Conservation (phyloP, 352 stramenopile species). For the Pythium inflatum region DNA sequence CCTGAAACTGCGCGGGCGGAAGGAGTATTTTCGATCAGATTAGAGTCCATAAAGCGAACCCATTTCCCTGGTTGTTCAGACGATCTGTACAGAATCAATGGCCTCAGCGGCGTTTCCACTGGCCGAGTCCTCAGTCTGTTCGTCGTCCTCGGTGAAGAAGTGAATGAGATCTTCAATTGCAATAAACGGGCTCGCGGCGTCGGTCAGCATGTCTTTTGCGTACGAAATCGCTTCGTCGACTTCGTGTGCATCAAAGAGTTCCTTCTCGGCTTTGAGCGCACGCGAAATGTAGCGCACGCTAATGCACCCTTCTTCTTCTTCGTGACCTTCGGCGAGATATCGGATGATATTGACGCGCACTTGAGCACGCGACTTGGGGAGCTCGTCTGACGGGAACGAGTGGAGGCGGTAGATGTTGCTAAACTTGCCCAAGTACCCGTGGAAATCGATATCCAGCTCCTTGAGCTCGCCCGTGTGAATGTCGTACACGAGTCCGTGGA, state of each 20-base stretch:
- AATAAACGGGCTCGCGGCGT: slow-evolving; percentile 44
- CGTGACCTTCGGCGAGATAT: slow-evolving; percentile 55
- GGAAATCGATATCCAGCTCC: slow-evolving; percentile 70
- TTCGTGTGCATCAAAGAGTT: slow-evolving; percentile 56
- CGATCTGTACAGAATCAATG: not conserved
- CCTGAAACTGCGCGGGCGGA: no score
- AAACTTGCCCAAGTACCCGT: slow-evolving; percentile 57
- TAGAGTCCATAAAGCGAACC: no score
- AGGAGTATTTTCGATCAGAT: no score
- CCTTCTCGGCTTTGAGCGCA: slow-evolving; percentile 55
- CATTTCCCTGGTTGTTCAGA: no score
- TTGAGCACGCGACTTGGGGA: slow-evolving; percentile 51
- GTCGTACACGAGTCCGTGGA: slow-evolving; percentile 79
- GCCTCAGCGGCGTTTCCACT: not conserved
- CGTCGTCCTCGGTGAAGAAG: slow-evolving; percentile 38
- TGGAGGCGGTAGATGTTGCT: slow-evolving; percentile 57
- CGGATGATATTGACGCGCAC: slow-evolving; percentile 65
- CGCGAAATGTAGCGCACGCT: slow-evolving; percentile 61
- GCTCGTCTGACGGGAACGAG: slow-evolving; percentile 55
- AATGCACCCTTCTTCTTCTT: slow-evolving; percentile 59
- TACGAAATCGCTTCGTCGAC: slow-evolving; percentile 54
- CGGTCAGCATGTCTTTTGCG: slow-evolving; percentile 36
- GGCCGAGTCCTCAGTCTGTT: not conserved
- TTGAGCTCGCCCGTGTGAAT: slow-evolving; percentile 62
- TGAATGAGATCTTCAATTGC: slow-evolving; percentile 43